Percentiles rank a stretch among this genome's conserved stretches.
phyloP scores from a whole-genome alignment of 768 basidiomycete genomes.

The Suillus spraguei region DNA sequence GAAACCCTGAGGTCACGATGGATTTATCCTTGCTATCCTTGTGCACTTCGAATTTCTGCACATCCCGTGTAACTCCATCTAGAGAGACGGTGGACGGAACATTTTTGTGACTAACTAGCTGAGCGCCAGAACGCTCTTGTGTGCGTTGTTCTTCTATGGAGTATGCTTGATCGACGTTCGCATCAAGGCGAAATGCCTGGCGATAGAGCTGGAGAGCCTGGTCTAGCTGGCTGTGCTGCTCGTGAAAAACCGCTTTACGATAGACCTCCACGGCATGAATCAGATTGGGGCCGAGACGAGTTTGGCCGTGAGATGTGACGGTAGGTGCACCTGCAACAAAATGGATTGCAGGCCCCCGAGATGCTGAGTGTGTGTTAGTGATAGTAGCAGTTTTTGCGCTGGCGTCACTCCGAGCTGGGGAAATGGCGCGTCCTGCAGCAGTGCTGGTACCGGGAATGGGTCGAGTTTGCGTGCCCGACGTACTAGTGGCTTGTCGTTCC shows the following conservation, averaged over 20 bases:
- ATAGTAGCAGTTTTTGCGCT: slow-evolving; percentile 6
- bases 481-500: slow-evolving; percentile 30
- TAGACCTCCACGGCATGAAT: slow-evolving; percentile 66
- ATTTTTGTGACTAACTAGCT: slow-evolving; percentile 52
- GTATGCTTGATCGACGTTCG: slow-evolving; percentile 76
- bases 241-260: slow-evolving; percentile 66
- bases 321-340: slow-evolving; percentile 21
- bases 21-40: slow-evolving; percentile 42
- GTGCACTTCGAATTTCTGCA: slow-evolving; percentile 74
- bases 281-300: slow-evolving; percentile 37
- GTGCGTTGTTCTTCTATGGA: slow-evolving; percentile 51
- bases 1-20: slow-evolving; percentile 35
- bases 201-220: slow-evolving; percentile 78
- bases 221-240: slow-evolving; percentile 75
- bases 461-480: slow-evolving; percentile 7
- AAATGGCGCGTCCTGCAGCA: slow-evolving; percentile 15
- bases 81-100: slow-evolving; percentile 81
- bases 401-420: slow-evolving; percentile 9
- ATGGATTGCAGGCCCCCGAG: slow-evolving; percentile 11
- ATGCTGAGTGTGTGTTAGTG: neutral
- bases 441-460: slow-evolving; percentile 5
- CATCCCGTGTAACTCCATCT: slow-evolving; percentile 71
- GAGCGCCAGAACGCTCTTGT: slow-evolving; percentile 14
- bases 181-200: slow-evolving; percentile 75
- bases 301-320: slow-evolving; percentile 26